phyloP scores from a whole-genome alignment of 495 filamentous ascomycete species.

The Hypoxylon crocopeplum region DNA sequence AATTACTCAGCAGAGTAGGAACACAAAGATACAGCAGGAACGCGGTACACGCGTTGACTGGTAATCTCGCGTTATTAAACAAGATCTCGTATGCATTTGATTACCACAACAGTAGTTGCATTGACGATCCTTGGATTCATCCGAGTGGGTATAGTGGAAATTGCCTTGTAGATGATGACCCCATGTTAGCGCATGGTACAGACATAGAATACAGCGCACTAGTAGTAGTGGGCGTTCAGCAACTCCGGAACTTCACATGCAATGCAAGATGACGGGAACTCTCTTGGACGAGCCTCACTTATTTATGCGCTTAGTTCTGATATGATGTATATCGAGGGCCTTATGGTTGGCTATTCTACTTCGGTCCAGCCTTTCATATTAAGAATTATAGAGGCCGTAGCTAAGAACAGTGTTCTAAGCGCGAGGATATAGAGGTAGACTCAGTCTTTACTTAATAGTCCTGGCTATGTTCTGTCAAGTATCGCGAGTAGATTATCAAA shows the following conservation, averaged over 20 bases:
- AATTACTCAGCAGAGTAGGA: no score
- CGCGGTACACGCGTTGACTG: slow-evolving; percentile 1
- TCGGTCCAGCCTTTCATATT: neutral
- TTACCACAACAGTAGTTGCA: slow-evolving; percentile 16
- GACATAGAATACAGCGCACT: neutral
- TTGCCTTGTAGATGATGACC: slow-evolving; percentile 21
- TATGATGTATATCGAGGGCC: neutral
- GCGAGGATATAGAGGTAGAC: neutral
- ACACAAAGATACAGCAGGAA: no score
- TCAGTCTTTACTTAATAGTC: neutral
- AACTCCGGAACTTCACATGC: slow-evolving; percentile 23
- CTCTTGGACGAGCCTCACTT: slow-evolving; percentile 16
- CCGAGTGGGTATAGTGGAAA: slow-evolving; percentile 19
- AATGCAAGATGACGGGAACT: slow-evolving; percentile 12
- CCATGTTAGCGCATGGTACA: no score
- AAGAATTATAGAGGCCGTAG: neutral
- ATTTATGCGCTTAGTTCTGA: neutral
- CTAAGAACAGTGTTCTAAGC: neutral
- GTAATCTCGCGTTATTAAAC: slow-evolving; percentile 21
- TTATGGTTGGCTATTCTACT: neutral
- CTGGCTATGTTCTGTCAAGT: neutral
- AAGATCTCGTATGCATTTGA: slow-evolving; percentile 35
- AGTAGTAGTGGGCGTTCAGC: slow-evolving; percentile 1
- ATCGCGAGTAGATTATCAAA: slow-evolving; percentile 8
- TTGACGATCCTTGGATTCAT: slow-evolving; percentile 23